Percentiles rank a stretch among this genome's conserved stretches.
phyloP scores from a whole-genome alignment of 2,329 filamentous ascomycete genomes.

The Fusarium compactum region DNA sequence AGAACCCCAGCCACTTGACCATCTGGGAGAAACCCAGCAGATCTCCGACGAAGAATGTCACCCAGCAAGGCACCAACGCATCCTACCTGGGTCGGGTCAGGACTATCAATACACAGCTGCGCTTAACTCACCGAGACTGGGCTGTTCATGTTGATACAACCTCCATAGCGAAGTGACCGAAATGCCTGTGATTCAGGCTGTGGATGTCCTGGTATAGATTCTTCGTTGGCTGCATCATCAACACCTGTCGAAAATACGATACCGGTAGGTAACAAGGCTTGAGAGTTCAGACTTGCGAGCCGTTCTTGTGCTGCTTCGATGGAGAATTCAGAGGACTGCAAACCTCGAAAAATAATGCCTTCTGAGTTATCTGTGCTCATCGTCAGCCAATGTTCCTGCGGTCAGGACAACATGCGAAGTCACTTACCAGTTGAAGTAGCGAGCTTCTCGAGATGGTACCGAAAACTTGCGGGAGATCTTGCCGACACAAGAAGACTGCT shows the following conservation, averaged over 20 bases:
- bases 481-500: conserved; percentile 66
- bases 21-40: conserved; percentile 71
- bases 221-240: conserved; percentile 11
- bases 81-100: conserved; percentile 67
- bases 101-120: neutral
- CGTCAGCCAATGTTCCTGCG: conserved; percentile 1
- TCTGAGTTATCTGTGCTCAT: conserved; percentile 4
- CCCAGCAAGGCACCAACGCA: conserved; percentile 90
- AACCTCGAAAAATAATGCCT: conserved; percentile 67
- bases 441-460: conserved; percentile 47
- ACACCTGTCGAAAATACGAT: conserved; percentile 39
- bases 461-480: conserved; percentile 58
- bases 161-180: conserved; percentile 75
- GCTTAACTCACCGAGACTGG: conserved; percentile 67
- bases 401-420: neutral
- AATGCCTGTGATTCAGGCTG: conserved; percentile 65
- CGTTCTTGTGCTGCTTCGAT: conserved; percentile 75
- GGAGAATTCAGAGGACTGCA: conserved; percentile 79
- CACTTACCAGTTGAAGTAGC: conserved; percentile 26
- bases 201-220: conserved; percentile 54
- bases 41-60: conserved; percentile 74
- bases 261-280: conserved; percentile 20
- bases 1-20: conserved; percentile 62
- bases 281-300: conserved; percentile 61
- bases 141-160: conserved; percentile 80